Conservation (phyloP, 441 rosid genomes). For the Erysimum pusillum region DNA sequence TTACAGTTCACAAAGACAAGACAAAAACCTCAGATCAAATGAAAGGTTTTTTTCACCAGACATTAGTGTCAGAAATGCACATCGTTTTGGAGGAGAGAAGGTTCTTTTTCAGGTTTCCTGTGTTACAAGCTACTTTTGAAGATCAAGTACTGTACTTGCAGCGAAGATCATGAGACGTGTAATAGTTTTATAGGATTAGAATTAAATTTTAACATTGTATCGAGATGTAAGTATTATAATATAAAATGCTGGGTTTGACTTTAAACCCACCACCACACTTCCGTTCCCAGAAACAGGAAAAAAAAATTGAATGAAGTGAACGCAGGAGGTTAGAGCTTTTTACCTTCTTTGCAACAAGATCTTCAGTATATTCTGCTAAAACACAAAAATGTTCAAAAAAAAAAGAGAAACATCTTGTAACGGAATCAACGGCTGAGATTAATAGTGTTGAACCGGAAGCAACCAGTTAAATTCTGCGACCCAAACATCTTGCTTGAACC, state of each 20-base stretch:
- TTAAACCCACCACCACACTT: background rate
- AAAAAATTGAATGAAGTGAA: too few species aligned
- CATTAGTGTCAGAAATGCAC: slow-evolving; percentile 39
- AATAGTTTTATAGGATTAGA: slow-evolving; percentile 30
- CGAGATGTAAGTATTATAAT: slow-evolving; percentile 33
- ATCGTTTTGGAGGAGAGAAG: slow-evolving; percentile 7
- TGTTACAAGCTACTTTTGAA: slow-evolving; percentile 35
- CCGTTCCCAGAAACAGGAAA: too few species aligned
- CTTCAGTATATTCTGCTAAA: too few species aligned
- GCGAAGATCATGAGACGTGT: slow-evolving; percentile 14
- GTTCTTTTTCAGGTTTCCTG: background rate
- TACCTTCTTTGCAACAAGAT: too few species aligned
- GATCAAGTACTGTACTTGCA: background rate
- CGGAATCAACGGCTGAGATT: background rate
- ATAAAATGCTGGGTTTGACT: background rate
- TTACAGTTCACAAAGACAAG: slow-evolving; percentile 60
- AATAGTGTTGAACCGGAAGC: background rate
- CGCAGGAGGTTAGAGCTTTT: too few species aligned
- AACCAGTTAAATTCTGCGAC: background rate
- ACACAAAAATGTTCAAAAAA: too few species aligned
- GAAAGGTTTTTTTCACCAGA: slow-evolving; percentile 23
- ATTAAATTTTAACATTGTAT: slow-evolving; percentile 5
- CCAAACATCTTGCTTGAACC: slow-evolving; percentile 14
- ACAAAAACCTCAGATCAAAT: slow-evolving; percentile 70
- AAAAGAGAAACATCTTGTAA: too few species aligned